phyloP scores from a whole-genome alignment of 139 green algal species.

The Chlamydomonas incerta region DNA sequence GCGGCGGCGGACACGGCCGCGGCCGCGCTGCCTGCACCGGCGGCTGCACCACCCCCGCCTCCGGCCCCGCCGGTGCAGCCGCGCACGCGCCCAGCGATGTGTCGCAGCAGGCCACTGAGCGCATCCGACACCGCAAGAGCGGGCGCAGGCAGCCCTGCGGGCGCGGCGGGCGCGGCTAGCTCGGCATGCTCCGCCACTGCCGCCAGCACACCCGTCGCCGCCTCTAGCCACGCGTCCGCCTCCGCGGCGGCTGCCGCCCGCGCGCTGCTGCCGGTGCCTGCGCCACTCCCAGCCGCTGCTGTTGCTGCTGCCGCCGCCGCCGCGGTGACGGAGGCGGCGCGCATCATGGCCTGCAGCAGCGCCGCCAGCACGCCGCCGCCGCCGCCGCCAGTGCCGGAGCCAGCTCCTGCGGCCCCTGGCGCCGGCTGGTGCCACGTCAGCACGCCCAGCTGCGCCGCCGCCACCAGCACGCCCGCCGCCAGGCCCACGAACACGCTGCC shows the following conservation, averaged over 20 bases:
- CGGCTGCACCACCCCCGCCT: not conserved
- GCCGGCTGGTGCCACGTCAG: not conserved
- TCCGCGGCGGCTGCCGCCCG: not conserved
- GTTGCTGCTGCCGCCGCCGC: not conserved
- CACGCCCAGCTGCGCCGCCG: not conserved
- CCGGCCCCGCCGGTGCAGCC: not conserved
- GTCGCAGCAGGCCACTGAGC: not conserved
- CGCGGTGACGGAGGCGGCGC: not conserved
- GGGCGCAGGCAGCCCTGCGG: not conserved
- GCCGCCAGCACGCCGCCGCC: not conserved
- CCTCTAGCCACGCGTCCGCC: slow-evolving; percentile 16
- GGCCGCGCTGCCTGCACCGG: not conserved
- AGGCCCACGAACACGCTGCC: slow-evolving; percentile 35
- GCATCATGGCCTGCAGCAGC: slow-evolving; percentile 18
- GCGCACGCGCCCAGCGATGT: not conserved
- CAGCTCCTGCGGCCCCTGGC: not conserved
- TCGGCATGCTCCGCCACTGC: not conserved
- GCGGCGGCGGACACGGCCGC: not conserved
- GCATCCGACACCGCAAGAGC: not conserved
- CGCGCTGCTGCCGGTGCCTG: not conserved
- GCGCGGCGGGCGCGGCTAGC: not conserved
- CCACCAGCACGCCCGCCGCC: not conserved
- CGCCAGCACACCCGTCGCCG: not conserved
- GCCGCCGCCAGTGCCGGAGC: not conserved
- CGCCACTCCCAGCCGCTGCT: not conserved